Conservation (phyloP, 495 filamentous ascomycete species). For the Aspergillus ellipticus region DNA sequence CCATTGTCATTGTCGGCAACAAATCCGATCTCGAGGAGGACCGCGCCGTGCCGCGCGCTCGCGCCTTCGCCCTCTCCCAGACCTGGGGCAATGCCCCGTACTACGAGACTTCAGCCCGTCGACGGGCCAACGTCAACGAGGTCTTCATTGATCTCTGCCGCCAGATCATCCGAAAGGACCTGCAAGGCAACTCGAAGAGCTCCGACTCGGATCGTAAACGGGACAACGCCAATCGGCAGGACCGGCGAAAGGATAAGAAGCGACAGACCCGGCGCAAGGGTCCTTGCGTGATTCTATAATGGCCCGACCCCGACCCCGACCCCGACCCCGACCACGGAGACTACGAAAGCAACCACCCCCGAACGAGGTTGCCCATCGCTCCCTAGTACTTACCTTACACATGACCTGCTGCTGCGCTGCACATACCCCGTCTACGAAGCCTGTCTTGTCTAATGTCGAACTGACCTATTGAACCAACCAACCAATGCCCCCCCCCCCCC, state of each 20-base stretch:
- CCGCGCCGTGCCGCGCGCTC: slow-evolving; percentile 73
- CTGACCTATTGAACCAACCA: neutral
- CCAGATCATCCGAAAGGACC: slow-evolving; percentile 80
- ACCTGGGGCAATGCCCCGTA: slow-evolving; percentile 89
- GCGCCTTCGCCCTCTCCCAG: slow-evolving; percentile 82
- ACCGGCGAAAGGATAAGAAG: slow-evolving; percentile 30
- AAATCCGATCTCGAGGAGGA: slow-evolving; percentile 95
- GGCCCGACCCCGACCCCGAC: neutral
- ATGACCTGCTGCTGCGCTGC: slow-evolving; percentile 7
- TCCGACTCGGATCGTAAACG: slow-evolving; percentile 35
- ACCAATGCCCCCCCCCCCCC: neutral
- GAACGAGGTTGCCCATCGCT: slow-evolving; percentile 2
- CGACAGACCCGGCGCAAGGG: slow-evolving; percentile 28
- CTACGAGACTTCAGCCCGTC: slow-evolving; percentile 88
- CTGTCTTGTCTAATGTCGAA: slow-evolving; percentile 14
- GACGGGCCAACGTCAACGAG: slow-evolving; percentile 87
- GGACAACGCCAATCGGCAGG: slow-evolving; percentile 29
- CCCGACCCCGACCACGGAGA: slow-evolving; percentile 1
- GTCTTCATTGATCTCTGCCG: slow-evolving; percentile 90
- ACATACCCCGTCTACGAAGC: slow-evolving; percentile 10
- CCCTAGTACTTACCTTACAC: neutral
- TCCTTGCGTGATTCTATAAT: slow-evolving; percentile 45
- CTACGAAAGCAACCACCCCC: slow-evolving; percentile 1
- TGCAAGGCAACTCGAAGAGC: slow-evolving; percentile 42
- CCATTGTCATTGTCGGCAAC: slow-evolving; percentile 95